Evolutionary conservation across 192 early-diverging fungal genomes (phyloP).

Genomic region (Linnemannia zychae): DNA sequence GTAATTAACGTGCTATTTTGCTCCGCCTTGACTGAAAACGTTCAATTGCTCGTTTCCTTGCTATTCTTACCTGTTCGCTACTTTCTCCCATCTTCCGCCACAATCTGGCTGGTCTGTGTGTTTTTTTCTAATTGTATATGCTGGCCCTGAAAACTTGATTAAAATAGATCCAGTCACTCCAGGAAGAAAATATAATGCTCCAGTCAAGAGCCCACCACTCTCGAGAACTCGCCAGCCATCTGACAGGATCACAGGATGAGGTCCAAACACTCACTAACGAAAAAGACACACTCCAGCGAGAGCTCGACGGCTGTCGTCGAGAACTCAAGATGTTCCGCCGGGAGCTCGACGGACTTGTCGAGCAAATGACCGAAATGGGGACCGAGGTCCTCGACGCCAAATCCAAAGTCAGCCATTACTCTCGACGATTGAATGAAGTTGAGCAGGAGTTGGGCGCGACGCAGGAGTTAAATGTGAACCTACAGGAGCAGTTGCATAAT

Average conservation of each 20-base stretch:
- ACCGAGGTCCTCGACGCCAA: slow-evolving; percentile 69
- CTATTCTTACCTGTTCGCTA: slow-evolving; percentile 8
- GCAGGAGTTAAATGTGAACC: slow-evolving; percentile 70
- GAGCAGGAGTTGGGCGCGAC: slow-evolving; percentile 69
- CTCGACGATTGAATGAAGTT: slow-evolving; percentile 67
- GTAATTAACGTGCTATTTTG: slow-evolving; percentile 7
- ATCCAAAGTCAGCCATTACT: slow-evolving; percentile 63
- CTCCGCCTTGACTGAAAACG: too few relatives aligned
- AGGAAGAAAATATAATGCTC: slow-evolving; percentile 58
- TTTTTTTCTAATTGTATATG: not conserved
- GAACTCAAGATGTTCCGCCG: slow-evolving; percentile 69
- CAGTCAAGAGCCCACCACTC: slow-evolving; percentile 48
- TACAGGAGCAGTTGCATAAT: slow-evolving; percentile 63
- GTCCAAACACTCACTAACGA: slow-evolving; percentile 58
- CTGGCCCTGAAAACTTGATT: not conserved
- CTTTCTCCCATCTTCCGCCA: not conserved
- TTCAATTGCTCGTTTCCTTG: not conserved
- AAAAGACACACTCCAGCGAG: slow-evolving; percentile 61
- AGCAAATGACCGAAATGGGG: slow-evolving; percentile 71
- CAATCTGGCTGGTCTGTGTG: not conserved
- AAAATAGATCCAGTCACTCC: slow-evolving; percentile 50
- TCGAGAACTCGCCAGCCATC: slow-evolving; percentile 50
- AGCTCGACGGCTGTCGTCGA: slow-evolving; percentile 64
- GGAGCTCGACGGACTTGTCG: slow-evolving; percentile 67
- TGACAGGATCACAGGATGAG: slow-evolving; percentile 56